Evolutionary conservation across 2,329 filamentous ascomycete genomes (phyloP), one percentile per base, ranked within the genome.

Genomic region (Colletotrichum endophyticum): DNA sequence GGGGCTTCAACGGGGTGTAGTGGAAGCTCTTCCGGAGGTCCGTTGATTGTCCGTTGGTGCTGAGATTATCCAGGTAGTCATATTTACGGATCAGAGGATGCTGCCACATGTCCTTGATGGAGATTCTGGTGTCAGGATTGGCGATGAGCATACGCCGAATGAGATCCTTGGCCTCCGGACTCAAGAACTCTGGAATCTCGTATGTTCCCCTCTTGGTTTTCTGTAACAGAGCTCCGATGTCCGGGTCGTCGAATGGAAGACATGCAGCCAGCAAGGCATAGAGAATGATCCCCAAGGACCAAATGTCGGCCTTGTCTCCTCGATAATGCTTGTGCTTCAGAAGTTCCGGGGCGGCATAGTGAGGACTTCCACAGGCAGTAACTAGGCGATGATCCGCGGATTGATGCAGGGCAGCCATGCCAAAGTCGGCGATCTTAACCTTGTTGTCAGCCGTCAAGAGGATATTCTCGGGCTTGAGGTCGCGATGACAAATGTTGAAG

Each of bases 391-490:
- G 93, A 11, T 92, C 94, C 28, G 92, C 90, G 5, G 95, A 95
- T 83, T 99, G 96, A 78, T 94, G 92, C 57, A 99, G 89, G 5
- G 96, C 96, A 61, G 97, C 97, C 96, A 99, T 98, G 57, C 97
- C 96, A 84, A 99, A 99, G 84, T 99, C 97, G 68, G 96, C 96
- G 80, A 99, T 93, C 86, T 99, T 99, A 84, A 99, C 93, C 74
- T 95, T 92, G 70, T 94, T 91, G 63, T 93, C 88, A 5, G 88
- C 88, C 73, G 96, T 96, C 67, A 99, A 89, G 22, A 99, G 89
- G 62, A 99, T 98, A 81, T 99, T 99, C 85, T 99, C 97, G 0
- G 96, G 97, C 85, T 99, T 99, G 70, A 99, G 89, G 80, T 99
- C 97, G 28, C 97, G 94, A 83, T 99, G 97, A 83, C 96, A 98